Base-by-base conservation (phyloP, 495 filamentous ascomycete genomes). In the Talaromyces trachyspermus region DNA sequence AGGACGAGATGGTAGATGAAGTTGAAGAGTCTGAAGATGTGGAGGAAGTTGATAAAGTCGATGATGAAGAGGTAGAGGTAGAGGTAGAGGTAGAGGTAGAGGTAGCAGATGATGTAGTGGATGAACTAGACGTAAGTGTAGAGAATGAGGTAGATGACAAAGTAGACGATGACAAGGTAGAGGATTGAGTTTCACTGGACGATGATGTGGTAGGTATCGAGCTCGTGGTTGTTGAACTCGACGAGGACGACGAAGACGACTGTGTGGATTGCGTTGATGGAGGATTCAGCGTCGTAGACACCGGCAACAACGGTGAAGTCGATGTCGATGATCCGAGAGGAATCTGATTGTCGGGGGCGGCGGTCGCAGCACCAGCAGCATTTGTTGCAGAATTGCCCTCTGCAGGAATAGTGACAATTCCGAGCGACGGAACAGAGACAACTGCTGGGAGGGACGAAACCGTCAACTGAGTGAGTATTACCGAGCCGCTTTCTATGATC, bases 341-440 rank as follows among this genome's bases (percentile, higher is more conserved):
- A 41, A 19, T 54, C 49, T 15, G 51, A 36, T 12, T 49, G 40
- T 5, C 37, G 47, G 6, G 55, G 50, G 35, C 9, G 4, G 35
- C 19, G 38, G 26, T 36, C 6, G 46, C 32, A 8, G 38, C 22
- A 17, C 46, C 26, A 33, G 45, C 32, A 23, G 44, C 42, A 10
- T 10, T 19, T 5, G 30, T 30, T 4, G 39, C 36, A 22, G 40
- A 9, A 23, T 32, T 41, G 9, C 38, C 33, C n/a, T 42, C 36
- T 8, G 46, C 46, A 12, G 46, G 39, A 22, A 53, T 45, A 20
- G 51, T 45, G 19, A 53, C 17, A 14, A 43, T 15, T 11, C 39
- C 46, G 18, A 37, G 22, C n/a, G 20, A 17, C 8, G 46, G 39
- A 15, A 44, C 39, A n/a, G 51, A 43, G 17, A 53, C 27, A 9